Percentiles rank a stretch among this genome's conserved stretches.
phyloP scores from a whole-genome alignment of 768 basidiomycete species.

The Chalciporus pseudorubinellus region DNA sequence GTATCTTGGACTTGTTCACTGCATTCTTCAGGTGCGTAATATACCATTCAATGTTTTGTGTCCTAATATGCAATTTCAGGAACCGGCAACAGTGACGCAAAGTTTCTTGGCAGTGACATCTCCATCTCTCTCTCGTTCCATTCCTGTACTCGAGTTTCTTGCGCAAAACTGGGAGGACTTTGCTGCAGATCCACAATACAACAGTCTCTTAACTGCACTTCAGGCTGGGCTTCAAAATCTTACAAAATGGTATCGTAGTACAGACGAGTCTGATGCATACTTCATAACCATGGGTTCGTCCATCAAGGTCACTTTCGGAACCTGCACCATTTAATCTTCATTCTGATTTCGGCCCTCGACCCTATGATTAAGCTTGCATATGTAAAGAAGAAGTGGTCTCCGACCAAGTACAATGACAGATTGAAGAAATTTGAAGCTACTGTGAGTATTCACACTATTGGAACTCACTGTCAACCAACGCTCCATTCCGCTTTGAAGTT shows the following conservation, averaged over 20 bases:
- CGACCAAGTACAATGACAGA: background rate
- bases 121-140: background rate
- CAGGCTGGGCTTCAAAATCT: background rate
- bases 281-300: constrained; percentile 3
- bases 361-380: constrained; percentile 1
- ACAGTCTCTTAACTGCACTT: background rate
- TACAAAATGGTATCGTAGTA: background rate
- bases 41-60: too few relatives aligned
- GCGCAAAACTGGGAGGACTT: background rate
- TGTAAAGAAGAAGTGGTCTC: background rate
- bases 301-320: background rate
- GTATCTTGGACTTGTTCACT: too few relatives aligned
- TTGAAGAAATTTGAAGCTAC: too few relatives aligned
- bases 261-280: background rate
- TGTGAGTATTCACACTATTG: too few relatives aligned
- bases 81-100: too few relatives aligned
- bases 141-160: constrained; percentile 1
- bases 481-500: too few relatives aligned
- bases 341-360: background rate
- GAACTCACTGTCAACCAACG: too few relatives aligned
- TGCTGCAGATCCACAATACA: background rate
- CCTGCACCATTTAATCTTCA: too few relatives aligned
- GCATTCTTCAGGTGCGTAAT: too few relatives aligned
- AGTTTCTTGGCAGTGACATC: background rate
- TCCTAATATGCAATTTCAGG: too few relatives aligned